A percentile compares a stretch with the other conserved stretches of the same genome.
phyloP scores from a whole-genome alignment of 768 basidiomycete species.

The Xerocomus brunneocitrinus region DNA sequence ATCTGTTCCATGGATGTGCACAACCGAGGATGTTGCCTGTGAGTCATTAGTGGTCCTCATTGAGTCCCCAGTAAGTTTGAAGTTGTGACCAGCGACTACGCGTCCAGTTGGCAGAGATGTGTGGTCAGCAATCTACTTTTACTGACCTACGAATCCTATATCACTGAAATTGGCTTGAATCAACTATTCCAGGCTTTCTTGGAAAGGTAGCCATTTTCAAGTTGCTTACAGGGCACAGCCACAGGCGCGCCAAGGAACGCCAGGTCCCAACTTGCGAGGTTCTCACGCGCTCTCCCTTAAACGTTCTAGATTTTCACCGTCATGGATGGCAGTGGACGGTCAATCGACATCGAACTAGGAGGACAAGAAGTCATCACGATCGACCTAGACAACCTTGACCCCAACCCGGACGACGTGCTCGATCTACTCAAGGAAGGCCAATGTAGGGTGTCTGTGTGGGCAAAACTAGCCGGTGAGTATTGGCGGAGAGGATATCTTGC shows the following conservation, averaged over 20 bases:
- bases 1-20: no score
- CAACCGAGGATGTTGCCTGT: no score
- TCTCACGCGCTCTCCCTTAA: background rate
- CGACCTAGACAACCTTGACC: constrained; percentile 83
- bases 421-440: constrained; percentile 69
- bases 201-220: no score
- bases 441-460: constrained; percentile 73
- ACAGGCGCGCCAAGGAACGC: background rate
- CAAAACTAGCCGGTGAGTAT: constrained; percentile 81
- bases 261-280: background rate
- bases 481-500: constrained; percentile 74
- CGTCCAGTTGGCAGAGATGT: no score
- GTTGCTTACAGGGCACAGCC: background rate
- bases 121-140: no score
- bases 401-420: constrained; percentile 68
- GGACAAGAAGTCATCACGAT: constrained; percentile 86
- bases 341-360: constrained; percentile 74
- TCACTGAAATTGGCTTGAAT: no score
- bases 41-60: no score
- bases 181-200: no score
- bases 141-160: no score
- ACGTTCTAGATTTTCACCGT: background rate
- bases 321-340: constrained; percentile 24
- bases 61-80: no score
- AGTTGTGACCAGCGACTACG: no score